Evolutionary conservation across 805 yeast genomes (phyloP).

Genomic region (Candida verbasci): DNA sequence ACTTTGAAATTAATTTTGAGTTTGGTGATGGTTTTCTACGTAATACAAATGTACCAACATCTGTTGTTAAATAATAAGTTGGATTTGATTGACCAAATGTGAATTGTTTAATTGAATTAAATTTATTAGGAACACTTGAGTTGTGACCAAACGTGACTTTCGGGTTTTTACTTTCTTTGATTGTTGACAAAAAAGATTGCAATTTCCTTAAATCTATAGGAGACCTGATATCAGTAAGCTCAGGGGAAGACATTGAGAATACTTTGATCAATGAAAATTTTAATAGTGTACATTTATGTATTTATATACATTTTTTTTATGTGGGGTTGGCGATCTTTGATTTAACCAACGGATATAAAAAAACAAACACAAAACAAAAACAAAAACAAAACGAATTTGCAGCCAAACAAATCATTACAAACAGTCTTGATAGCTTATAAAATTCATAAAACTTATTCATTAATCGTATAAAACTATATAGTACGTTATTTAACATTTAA

Average conservation of each 20-base stretch:
- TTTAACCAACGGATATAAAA: constrained; percentile 1
- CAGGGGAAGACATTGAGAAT: constrained; percentile 12
- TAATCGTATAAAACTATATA: not conserved
- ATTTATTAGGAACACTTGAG: constrained; percentile 13
- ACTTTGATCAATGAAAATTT: no score
- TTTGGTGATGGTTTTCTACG: constrained; percentile 55
- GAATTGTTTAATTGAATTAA: constrained; percentile 44
- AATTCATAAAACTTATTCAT: not conserved
- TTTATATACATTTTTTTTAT: not conserved
- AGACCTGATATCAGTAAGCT: constrained; percentile 31
- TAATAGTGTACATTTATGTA: not conserved
- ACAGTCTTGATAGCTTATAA: not conserved
- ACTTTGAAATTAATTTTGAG: constrained; percentile 44
- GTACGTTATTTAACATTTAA: constrained; percentile 37
- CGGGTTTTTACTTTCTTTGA: constrained; percentile 8
- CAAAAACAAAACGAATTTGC: not conserved
- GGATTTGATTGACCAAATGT: constrained; percentile 64
- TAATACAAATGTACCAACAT: constrained; percentile 42
- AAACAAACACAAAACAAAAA: not conserved
- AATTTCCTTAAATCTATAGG: constrained; percentile 25
- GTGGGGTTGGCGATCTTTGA: not conserved
- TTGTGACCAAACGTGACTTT: constrained; percentile 18
- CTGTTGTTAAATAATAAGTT: constrained; percentile 44
- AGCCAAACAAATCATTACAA: no score
- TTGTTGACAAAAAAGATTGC: constrained; percentile 16